Evolutionary conservation across 192 early-diverging fungal genomes (phyloP), one percentile per base, ranked within the genome.

Genomic region (Coemansia sp.): DNA sequence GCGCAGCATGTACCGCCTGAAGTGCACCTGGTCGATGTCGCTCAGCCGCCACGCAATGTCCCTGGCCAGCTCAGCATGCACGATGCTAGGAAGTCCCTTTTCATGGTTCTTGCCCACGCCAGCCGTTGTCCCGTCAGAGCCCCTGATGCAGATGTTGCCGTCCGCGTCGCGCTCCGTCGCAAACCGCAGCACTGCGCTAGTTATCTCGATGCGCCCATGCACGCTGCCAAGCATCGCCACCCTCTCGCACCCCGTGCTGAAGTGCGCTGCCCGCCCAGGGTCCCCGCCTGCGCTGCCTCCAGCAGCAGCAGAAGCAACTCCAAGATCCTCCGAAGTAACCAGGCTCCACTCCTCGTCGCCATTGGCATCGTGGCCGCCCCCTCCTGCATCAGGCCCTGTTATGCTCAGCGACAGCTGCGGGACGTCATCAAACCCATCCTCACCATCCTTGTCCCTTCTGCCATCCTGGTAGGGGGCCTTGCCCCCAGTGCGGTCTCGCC

Each of bases 1-100:
- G 20, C 68, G 77, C 62, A 79, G 64, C 64, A 68, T 68, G 20
- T 61, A 70, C 28, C 71, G 67, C 33, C 79, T 65, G 31, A 82
- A 68, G 47, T 77, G 79, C 6, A 82, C 59, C 28, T 73, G 66
- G 13, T 61, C 38, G 11, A 82, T 50, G 38, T 72, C 67, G 5
- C 55, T 52, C 15, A 82, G 45, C 19, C 36, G 64, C 79, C 79
- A 82, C 6, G 52, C 36, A 7, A 67, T 8, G 25, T 77, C 74
- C 14, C 74, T 61, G 37, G 22, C 47, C 7, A 72, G 61, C 56
- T 82, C 79, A n/a, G 68, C 62, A 23, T 64, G 29, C 8, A 54
- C 52, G 19, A 31, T 30, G 6, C 23, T 33, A 4, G 52, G 30
- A 17, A 54, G 23, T 2, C 10, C 45, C 19, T 48, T 6, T 19